These are phyloP conservation scores for Suillus bovinus DNA, from an alignment of 768 basidiomycete species.

Conservation along the genomic window DNA sequence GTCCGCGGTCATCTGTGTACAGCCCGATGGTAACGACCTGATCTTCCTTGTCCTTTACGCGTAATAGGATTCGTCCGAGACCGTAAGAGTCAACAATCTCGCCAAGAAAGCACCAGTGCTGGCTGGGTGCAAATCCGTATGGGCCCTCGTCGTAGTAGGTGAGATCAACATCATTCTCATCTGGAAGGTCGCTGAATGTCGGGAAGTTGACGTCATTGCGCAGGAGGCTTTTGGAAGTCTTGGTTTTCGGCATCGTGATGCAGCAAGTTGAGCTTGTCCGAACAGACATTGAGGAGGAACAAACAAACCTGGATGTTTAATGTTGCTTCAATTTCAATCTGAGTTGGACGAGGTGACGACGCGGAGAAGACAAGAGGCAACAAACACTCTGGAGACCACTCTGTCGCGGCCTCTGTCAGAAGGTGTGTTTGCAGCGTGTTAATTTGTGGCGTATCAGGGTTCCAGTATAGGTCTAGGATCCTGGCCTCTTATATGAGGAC, in stretches of 20 bases:
- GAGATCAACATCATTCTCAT: slow-evolving; percentile 22
- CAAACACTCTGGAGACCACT: neutral
- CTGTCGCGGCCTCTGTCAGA: neutral
- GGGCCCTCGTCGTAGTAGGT: neutral
- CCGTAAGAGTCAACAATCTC: slow-evolving; percentile 27
- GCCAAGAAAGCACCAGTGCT: slow-evolving; percentile 36
- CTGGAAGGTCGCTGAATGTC: slow-evolving; percentile 24
- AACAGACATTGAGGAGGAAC: neutral
- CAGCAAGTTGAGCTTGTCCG: neutral
- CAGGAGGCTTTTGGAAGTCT: neutral
- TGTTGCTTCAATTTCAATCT: neutral
- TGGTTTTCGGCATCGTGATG: neutral
- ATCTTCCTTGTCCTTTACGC: slow-evolving; percentile 27
- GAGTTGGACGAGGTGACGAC: neutral
- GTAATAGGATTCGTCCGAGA: slow-evolving; percentile 24
- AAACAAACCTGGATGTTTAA: neutral
- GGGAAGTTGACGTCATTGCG: slow-evolving; percentile 26
- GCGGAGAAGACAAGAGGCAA: neutral
- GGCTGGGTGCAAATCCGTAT: slow-evolving; percentile 9
- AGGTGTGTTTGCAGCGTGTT: neutral
- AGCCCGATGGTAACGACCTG: slow-evolving; percentile 24
- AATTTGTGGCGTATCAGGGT: neutral
- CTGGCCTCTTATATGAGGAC: neutral
- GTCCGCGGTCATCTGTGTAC: slow-evolving; percentile 20
- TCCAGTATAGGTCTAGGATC: neutral